These are phyloP conservation scores for Termitomyces sp. DNA, from an alignment of 768 basidiomycete species.

Conservation along the genomic window DNA sequence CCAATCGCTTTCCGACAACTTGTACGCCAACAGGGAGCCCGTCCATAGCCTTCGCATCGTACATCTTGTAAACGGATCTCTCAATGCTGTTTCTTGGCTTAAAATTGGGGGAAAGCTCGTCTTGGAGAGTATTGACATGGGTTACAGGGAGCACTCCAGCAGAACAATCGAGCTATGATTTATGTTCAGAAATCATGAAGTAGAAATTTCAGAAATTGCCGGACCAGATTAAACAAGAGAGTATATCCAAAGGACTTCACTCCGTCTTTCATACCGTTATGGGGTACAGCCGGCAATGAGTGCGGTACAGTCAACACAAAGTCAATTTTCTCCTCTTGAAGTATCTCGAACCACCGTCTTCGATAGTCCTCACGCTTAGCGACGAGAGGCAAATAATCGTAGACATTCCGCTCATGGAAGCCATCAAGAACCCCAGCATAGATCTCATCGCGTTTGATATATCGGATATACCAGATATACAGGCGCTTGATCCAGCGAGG, in stretches of 20 bases:
- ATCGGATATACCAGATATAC: conserved; percentile 49
- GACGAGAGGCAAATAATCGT: conserved; percentile 46
- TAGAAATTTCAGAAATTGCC: conserved; percentile 11
- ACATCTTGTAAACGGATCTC: conserved; percentile 43
- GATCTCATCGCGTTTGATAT: conserved; percentile 46
- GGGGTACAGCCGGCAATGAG: conserved; percentile 51
- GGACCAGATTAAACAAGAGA: conserved; percentile 58
- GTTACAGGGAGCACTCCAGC: conserved; percentile 61
- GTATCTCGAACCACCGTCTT: conserved; percentile 38
- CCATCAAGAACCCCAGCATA: conserved; percentile 52
- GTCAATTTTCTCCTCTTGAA: conserved; percentile 43
- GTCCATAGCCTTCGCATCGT: conserved; percentile 49
- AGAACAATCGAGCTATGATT: conserved; percentile 40
- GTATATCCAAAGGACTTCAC: conserved; percentile 57
- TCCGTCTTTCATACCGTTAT: conserved; percentile 48
- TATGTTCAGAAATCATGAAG: background rate
- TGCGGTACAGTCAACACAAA: conserved; percentile 59
- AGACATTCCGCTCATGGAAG: conserved; percentile 39
- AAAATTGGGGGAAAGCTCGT: conserved; percentile 32
- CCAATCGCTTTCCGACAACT: conserved; percentile 52
- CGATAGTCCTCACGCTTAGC: conserved; percentile 44
- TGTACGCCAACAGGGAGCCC: conserved; percentile 62
- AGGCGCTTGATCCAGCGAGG: conserved; percentile 43
- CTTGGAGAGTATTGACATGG: conserved; percentile 40
- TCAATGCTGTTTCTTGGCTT: conserved; percentile 41